These are phyloP conservation scores for Apiotrichum domesticum DNA, from an alignment of 1,284 basidiomycete genomes.

Conservation along the genomic window DNA sequence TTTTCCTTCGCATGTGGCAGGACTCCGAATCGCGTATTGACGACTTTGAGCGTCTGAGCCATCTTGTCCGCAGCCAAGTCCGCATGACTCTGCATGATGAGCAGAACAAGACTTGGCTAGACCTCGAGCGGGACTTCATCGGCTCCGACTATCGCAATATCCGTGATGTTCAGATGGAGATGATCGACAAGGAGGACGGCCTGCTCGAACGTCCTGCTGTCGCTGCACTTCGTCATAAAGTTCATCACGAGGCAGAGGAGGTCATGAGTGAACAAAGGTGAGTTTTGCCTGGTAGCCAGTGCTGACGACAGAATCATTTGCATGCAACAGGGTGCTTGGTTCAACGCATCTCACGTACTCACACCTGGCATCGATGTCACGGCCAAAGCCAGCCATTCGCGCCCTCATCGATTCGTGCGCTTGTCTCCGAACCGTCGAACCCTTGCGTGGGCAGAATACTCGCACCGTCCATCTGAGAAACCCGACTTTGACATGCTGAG, in stretches of 20 bases:
- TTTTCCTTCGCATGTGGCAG: conserved; percentile 90
- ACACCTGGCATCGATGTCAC: conserved; percentile 23
- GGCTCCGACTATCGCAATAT: conserved; percentile 80
- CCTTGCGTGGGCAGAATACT: conserved; percentile 39
- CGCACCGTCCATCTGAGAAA: conserved; percentile 13
- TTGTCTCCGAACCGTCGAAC: conserved; percentile 35
- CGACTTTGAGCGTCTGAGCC: conserved; percentile 76
- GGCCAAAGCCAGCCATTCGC: conserved; percentile 19
- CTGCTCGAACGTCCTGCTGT: conserved; percentile 75
- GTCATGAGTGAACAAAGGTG: conserved; percentile 81
- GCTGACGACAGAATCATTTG: conserved; percentile 30
- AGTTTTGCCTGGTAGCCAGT: conserved; percentile 5
- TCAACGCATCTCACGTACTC: conserved; percentile 35
- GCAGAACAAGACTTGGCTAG: conserved; percentile 71
- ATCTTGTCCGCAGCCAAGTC: conserved; percentile 79
- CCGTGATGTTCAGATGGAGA: conserved; percentile 86
- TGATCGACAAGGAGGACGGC: conserved; percentile 87
- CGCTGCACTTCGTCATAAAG: conserved; percentile 75
- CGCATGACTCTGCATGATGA: conserved; percentile 72
- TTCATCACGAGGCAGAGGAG: conserved; percentile 87
- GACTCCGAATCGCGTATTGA: conserved; percentile 75
- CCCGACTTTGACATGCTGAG: conserved; percentile 31
- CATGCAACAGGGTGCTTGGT: conserved; percentile 44
- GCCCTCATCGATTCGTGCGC: conserved; percentile 36
- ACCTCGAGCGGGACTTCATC: conserved; percentile 77